Evolutionary conservation across 306 rosid genomes (phyloP), one percentile per base, ranked within the genome.

Genomic region (Pterocarpus santalinus): DNA sequence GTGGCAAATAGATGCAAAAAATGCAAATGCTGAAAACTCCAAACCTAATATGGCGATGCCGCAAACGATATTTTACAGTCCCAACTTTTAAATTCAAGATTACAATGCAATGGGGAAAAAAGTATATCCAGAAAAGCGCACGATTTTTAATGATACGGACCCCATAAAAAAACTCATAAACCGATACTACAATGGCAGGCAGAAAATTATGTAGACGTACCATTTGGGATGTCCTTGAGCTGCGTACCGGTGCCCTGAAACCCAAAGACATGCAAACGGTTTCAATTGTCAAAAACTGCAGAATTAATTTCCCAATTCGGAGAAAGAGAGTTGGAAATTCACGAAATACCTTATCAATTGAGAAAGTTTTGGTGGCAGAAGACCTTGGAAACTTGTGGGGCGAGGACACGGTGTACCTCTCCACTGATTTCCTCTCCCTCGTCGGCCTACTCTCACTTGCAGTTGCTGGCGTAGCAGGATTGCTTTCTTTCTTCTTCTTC

Each of bases 221-320:
- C 98, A 65, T 94, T 94, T 14, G 98, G 98, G 65, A 94, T 94
- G 62, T 90, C 97, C 87, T 85, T 91, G 5, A 94, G 92, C 73
- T 87, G 92, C 2, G 89, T 87, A 35, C 98, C 98, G 16, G 52
- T 82, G 65, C 98, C 98, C 98, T 94, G 89, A 84, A 88, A 89
- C 9, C 58, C 80, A 41, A 80, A 16, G 78, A 76, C 44, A 47
- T 44, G 36, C 57, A 73, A 35, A 57, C 28, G 33, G 78, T 14
- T 72, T 46, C 1, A 8, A 39, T 13, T 1, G 7, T 35, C 43
- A 47, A 39, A 41, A 9, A 46, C 0, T 2, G 5, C 14, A 9
- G 46, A 1, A 43, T 12, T 22, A 33, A 78, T 11, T 56, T 3
- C 15, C 6, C 46, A 30, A 4, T 8, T 17, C 2, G 9, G 6